phyloP scores from a whole-genome alignment of 768 basidiomycete species.

The Zangia roseola region DNA sequence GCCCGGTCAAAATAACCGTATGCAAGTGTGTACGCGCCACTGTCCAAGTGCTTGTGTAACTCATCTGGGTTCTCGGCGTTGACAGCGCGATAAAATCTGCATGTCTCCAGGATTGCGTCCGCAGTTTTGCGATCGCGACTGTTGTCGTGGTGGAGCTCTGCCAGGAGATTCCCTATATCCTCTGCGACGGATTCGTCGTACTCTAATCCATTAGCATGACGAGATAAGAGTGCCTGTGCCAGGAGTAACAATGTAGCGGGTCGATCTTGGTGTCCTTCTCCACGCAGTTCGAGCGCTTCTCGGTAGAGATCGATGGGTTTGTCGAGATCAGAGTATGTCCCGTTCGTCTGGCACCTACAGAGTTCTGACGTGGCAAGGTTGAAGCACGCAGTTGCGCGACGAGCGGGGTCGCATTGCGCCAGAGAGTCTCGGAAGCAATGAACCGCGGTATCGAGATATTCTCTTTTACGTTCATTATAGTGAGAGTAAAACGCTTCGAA shows the following conservation, averaged over 20 bases:
- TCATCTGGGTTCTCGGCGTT: no score
- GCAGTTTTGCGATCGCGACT: no score
- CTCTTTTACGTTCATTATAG: not conserved
- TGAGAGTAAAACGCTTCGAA: not conserved
- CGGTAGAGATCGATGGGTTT: constrained; percentile 1
- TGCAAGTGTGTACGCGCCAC: no score
- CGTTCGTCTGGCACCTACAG: not conserved
- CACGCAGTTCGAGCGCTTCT: constrained; percentile 12
- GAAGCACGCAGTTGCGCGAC: constrained; percentile 1
- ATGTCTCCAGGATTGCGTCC: no score
- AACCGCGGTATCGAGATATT: no score
- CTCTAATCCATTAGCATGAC: not conserved
- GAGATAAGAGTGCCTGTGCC: not conserved
- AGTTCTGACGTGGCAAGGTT: constrained; percentile 10
- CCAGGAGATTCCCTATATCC: no score
- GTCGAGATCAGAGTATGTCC: not conserved
- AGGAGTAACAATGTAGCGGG: constrained; percentile 1
- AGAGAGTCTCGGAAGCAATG: not conserved
- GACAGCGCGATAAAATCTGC: no score
- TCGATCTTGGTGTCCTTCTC: constrained; percentile 7
- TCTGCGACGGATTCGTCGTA: no score
- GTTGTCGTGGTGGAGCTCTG: no score
- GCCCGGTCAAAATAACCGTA: no score
- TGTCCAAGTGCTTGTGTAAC: no score
- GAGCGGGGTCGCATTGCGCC: not conserved